Conservation (phyloP, 116 monocot species). For the Zostera marina region DNA sequence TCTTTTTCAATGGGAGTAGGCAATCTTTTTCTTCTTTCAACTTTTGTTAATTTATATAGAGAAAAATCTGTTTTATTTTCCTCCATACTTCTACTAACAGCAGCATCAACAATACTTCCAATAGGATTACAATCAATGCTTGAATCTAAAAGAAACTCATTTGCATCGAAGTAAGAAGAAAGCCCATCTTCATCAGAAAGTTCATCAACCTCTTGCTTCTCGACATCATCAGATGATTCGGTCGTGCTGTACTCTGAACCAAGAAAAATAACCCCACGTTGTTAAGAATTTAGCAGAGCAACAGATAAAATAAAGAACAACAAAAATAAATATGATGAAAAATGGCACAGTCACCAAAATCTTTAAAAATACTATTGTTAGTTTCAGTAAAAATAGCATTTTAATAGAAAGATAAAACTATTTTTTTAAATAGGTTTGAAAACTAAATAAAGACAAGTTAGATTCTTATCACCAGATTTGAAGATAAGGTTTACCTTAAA, state of each 20-base stretch:
- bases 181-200: conserved; percentile 47
- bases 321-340: background rate
- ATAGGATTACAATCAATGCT: background rate
- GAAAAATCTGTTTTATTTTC: conserved; percentile 7
- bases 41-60: conserved; percentile 11
- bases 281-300: background rate
- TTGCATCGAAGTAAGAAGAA: conserved; percentile 50
- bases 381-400: background rate
- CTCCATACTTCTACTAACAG: conserved; percentile 4
- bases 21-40: conserved; percentile 51
- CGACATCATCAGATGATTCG: conserved; percentile 82
- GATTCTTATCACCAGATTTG: background rate
- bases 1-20: conserved; percentile 72
- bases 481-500: background rate
- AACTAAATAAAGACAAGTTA: background rate
- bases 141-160: conserved; percentile 34
- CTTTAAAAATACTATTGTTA: background rate
- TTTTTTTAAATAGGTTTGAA: background rate
- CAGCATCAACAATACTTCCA: conserved; percentile 5
- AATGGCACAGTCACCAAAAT: background rate
- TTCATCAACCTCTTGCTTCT: conserved; percentile 50
- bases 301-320: too few relatives aligned
- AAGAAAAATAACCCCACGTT: background rate
- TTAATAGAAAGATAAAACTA: too few relatives aligned
- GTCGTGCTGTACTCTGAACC: conserved; percentile 64